Evolutionary conservation across 2,329 filamentous ascomycete species (phyloP), one percentile per base, ranked within the genome.

Genomic region (Emergomyces pasteurianus): DNA sequence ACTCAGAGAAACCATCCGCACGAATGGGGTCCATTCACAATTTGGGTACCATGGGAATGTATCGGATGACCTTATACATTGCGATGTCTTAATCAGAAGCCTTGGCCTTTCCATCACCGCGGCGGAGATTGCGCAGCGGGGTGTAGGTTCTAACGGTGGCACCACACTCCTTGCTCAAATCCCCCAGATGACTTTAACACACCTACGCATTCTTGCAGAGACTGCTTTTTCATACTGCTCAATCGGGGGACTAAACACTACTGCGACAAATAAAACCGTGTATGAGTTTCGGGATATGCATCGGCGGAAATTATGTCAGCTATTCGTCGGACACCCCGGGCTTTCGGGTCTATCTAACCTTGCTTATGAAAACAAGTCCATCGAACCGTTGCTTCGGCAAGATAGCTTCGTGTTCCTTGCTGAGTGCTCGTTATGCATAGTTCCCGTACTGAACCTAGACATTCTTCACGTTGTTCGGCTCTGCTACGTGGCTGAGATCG

Each of bases 61-160:
- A 21, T 70, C 69, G 10, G 79, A 81, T 50, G 80, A 83, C 52
- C 67, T 80, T 61, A 77, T 79, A 1, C 72, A 79, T 62, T 77
- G 77, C 1, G 74, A 75, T 63, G 72, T 71, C 4, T 62, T 78
- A 56, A 73, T 77, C 60, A 72, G 71, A 61, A 77, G 68, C 62
- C 84, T 96, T 16, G 92, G 90, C 1, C 90, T 86, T 71, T 92
- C 92, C 0, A 91, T 99, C 62, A 87, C 91, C 9, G 86, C 91
- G 0, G 86, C 89, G 3, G 94, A 99, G 75, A 96, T 97, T 65
- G 87, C 92, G 64, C 91, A 96, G 72, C 87, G 94, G 67, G 94
- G 94, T 7, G 80, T 90, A 3, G 88, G 90, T 67, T 85, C 86
- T 26, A 83, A 88, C 65, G 82, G 83, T 54, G 87, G 89, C 59